Evolutionary conservation across 352 stramenopile genomes (phyloP).

Genomic region (Phytophthora cactorum): DNA sequence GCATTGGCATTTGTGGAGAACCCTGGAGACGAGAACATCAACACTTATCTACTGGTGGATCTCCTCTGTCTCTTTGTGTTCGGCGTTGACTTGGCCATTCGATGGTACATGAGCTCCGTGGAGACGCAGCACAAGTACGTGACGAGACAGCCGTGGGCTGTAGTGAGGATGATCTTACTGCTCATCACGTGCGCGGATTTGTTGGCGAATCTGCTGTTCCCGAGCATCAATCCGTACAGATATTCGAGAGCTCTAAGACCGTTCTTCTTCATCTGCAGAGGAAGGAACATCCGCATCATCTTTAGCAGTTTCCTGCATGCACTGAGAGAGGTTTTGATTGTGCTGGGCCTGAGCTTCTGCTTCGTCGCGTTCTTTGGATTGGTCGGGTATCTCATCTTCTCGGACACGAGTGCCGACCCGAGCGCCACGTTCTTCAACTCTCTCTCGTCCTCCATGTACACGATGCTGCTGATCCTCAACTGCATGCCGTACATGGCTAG

Average conservation of each 20-base stretch:
- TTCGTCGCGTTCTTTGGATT: slow-evolving; percentile 84
- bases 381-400: slow-evolving; percentile 80
- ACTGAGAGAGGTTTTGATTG: slow-evolving; percentile 72
- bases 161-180: slow-evolving; percentile 67
- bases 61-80: slow-evolving; percentile 72
- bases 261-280: slow-evolving; percentile 83
- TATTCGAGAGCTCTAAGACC: slow-evolving; percentile 72
- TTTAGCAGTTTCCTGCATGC: slow-evolving; percentile 84
- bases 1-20: slow-evolving; percentile 71
- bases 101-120: slow-evolving; percentile 86
- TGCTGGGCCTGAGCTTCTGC: slow-evolving; percentile 73
- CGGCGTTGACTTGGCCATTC: slow-evolving; percentile 65
- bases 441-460: slow-evolving; percentile 78
- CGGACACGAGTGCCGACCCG: slow-evolving; percentile 59
- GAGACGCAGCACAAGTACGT: slow-evolving; percentile 83
- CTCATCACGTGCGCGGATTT: slow-evolving; percentile 64
- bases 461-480: slow-evolving; percentile 83
- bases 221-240: slow-evolving; percentile 61
- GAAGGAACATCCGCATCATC: slow-evolving; percentile 85
- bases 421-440: slow-evolving; percentile 72
- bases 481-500: slow-evolving; percentile 84
- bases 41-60: slow-evolving; percentile 69
- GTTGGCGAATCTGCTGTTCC: slow-evolving; percentile 50
- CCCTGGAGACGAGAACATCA: slow-evolving; percentile 51
- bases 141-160: slow-evolving; percentile 77